Conservation (phyloP, 345 rosid genomes). For the Boechera retrofracta region DNA sequence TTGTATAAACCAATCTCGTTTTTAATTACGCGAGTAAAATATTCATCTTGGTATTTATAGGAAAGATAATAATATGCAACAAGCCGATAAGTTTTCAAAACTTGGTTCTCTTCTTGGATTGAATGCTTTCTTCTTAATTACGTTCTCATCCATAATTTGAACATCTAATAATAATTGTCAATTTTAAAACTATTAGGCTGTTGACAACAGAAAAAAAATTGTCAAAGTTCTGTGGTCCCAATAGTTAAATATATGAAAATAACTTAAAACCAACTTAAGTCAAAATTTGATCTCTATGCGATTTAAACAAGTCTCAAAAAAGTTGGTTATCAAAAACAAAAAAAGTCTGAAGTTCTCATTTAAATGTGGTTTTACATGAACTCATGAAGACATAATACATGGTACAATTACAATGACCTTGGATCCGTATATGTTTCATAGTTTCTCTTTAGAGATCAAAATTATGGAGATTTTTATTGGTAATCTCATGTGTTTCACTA, state of each 20-base stretch:
- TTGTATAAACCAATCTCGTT: background rate
- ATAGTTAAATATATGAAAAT: slow-evolving; percentile 12
- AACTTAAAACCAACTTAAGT: slow-evolving; percentile 7
- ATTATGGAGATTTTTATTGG: background rate
- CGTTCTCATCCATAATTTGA: slow-evolving; percentile 30
- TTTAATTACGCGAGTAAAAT: background rate
- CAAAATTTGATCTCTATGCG: background rate
- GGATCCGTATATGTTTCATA: background rate
- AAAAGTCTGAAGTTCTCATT: background rate
- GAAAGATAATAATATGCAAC: slow-evolving; percentile 16
- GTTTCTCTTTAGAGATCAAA: background rate
- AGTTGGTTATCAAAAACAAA: background rate
- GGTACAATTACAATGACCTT: background rate
- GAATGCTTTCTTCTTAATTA: slow-evolving; percentile 34
- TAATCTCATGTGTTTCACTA: background rate
- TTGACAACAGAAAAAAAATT: background rate
- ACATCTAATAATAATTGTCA: slow-evolving; percentile 2
- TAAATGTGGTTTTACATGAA: background rate
- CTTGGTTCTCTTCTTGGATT: slow-evolving; percentile 29
- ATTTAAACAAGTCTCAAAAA: background rate
- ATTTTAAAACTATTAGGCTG: no score
- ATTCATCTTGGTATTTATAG: background rate
- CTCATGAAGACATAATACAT: background rate
- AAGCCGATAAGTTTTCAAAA: background rate
- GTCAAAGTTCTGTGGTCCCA: slow-evolving; percentile 26